Evolutionary conservation across 2,329 filamentous ascomycete genomes (phyloP).

Genomic region (Taxawa tesnikishii): DNA sequence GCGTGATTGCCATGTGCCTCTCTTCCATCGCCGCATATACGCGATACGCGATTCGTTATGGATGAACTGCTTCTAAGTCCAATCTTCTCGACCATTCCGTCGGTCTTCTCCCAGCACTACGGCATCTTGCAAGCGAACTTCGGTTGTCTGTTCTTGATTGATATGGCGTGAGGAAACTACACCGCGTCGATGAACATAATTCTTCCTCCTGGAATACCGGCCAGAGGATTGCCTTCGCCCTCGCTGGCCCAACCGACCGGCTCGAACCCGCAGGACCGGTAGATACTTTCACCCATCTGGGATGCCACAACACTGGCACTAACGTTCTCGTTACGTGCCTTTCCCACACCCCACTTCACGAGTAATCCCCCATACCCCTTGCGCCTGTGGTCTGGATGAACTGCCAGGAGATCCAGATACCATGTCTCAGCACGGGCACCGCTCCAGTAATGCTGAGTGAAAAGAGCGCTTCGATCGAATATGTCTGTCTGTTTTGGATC

Average conservation of each 20-base stretch:
- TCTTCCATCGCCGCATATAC: too few relatives aligned
- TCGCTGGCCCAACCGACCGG: background rate
- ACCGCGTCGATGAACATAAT: slow-evolving; percentile 6
- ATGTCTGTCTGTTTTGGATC: slow-evolving; percentile 3
- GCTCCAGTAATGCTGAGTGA: slow-evolving; percentile 7
- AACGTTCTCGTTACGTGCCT: slow-evolving; percentile 10
- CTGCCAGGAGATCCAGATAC: slow-evolving; percentile 10
- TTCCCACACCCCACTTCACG: slow-evolving; percentile 10
- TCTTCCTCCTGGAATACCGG: slow-evolving; percentile 2
- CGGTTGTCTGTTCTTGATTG: too few relatives aligned
- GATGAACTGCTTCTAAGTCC: too few relatives aligned
- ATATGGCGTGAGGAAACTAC: too few relatives aligned
- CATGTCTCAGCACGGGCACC: slow-evolving; percentile 7
- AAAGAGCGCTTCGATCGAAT: slow-evolving; percentile 2
- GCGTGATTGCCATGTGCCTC: too few relatives aligned
- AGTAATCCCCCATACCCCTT: slow-evolving; percentile 11
- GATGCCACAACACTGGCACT: slow-evolving; percentile 11
- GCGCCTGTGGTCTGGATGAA: slow-evolving; percentile 11
- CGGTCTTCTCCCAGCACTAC: too few relatives aligned
- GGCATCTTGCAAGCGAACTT: too few relatives aligned
- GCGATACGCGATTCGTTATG: too few relatives aligned
- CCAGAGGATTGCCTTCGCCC: slow-evolving; percentile 4
- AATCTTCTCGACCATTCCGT: too few relatives aligned
- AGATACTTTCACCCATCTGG: slow-evolving; percentile 8
- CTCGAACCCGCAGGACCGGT: slow-evolving; percentile 9